These are phyloP conservation scores for barley (Hordeum vulgare) DNA, from an alignment of 176 grass and related monocot species.

Conservation along the genomic window DNA sequence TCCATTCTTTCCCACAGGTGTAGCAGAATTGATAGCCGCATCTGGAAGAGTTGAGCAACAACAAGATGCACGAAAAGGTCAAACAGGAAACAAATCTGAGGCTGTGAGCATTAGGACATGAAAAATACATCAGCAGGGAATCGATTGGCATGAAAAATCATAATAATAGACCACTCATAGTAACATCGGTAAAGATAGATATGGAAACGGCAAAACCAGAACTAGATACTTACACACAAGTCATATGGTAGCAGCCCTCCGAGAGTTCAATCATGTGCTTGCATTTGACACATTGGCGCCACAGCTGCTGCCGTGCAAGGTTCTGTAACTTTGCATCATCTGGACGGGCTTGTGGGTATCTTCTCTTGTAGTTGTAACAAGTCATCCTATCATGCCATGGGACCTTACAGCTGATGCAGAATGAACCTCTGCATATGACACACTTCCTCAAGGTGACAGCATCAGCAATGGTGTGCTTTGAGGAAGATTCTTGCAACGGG, in stretches of 20 bases:
- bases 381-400: constrained; percentile 58
- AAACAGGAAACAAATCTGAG: neutral
- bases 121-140: neutral
- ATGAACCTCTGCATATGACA: constrained; percentile 42
- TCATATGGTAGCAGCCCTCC: constrained; percentile 74
- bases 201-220: neutral
- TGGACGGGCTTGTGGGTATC: constrained; percentile 24
- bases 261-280: constrained; percentile 77
- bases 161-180: neutral
- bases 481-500: constrained; percentile 41
- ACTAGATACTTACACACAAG: constrained; percentile 43
- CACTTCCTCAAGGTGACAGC: constrained; percentile 53
- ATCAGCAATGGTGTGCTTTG: constrained; percentile 27
- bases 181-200: neutral
- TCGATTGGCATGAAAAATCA: neutral
- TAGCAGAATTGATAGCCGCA: constrained; percentile 88
- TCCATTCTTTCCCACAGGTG: constrained; percentile 75
- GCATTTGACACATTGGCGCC: constrained; percentile 68
- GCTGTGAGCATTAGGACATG: neutral
- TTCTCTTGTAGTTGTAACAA: constrained; percentile 45
- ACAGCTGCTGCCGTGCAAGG: constrained; percentile 48
- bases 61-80: neutral
- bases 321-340: constrained; percentile 49
- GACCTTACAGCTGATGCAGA: constrained; percentile 83
- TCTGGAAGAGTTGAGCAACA: constrained; percentile 17